Conservation (phyloP, 306 rosid genomes). For the Lithocarpus polystachyus region DNA sequence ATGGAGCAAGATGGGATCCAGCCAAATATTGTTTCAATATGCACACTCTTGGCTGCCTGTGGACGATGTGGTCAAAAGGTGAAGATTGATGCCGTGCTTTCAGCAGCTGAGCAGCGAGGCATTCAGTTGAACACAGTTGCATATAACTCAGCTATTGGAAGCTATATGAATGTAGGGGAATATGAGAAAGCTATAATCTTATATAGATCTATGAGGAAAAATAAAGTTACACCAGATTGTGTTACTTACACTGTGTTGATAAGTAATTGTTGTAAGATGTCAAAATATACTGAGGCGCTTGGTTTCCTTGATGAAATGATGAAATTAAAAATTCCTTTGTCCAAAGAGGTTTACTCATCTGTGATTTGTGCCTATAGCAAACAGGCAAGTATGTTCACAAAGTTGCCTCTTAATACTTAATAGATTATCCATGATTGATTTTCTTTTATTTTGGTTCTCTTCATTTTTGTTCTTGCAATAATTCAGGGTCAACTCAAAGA, state of each 20-base stretch:
- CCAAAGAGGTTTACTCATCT: conserved; percentile 79
- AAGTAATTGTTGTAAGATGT: conserved; percentile 87
- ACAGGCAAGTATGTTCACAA: conserved; percentile 50
- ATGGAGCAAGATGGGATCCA: conserved; percentile 82
- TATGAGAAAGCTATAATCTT: conserved; percentile 67
- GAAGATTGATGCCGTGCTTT: conserved; percentile 76
- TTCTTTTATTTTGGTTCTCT: conserved; percentile 2
- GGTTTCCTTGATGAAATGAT: conserved; percentile 61
- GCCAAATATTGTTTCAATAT: conserved; percentile 89
- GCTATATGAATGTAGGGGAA: conserved; percentile 79
- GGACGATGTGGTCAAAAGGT: conserved; percentile 81
- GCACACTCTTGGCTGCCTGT: conserved; percentile 89
- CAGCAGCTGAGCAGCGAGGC: conserved; percentile 82
- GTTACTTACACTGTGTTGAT: conserved; percentile 84
- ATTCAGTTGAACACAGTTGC: conserved; percentile 80
- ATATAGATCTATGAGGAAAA: conserved; percentile 68
- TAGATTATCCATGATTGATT: conserved; percentile 13
- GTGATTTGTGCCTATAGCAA: conserved; percentile 76
- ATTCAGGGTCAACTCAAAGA: conserved; percentile 62
- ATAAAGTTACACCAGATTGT: conserved; percentile 60
- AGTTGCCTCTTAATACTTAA: conserved; percentile 2
- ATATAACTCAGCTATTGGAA: conserved; percentile 90
- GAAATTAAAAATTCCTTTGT: conserved; percentile 58
- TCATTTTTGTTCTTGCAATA: conserved; percentile 15
- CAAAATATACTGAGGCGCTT: conserved; percentile 71